phyloP scores from a whole-genome alignment of 805 yeast genomes.

The Saccharomycopsis fermentans region DNA sequence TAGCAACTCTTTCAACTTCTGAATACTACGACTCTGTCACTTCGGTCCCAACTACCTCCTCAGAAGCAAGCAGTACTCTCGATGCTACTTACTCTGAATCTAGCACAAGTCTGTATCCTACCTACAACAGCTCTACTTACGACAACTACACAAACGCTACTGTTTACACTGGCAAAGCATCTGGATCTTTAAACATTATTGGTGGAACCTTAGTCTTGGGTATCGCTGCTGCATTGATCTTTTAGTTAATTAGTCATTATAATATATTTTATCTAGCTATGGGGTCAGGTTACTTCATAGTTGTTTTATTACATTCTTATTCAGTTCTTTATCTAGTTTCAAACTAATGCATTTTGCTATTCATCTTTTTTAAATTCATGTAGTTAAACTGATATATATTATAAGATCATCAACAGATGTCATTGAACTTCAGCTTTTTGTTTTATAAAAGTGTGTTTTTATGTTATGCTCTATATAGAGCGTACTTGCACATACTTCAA shows the following conservation, averaged over 20 bases:
- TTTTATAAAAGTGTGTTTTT: too few relatives aligned
- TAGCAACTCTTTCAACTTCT: conserved; percentile 3
- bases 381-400: neutral
- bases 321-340: neutral
- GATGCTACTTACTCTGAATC: conserved; percentile 9
- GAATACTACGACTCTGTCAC: conserved; percentile 9
- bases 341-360: neutral
- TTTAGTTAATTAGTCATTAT: conserved; percentile 2
- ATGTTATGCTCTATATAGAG: too few relatives aligned
- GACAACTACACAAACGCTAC: conserved; percentile 2
- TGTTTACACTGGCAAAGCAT: conserved; percentile 9
- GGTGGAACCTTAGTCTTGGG: conserved; percentile 14
- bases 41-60: conserved; percentile 9
- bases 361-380: neutral
- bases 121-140: neutral
- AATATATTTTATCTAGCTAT: neutral
- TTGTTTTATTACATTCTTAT: neutral
- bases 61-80: conserved; percentile 11
- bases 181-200: neutral
- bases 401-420: too few relatives aligned
- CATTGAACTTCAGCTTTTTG: too few relatives aligned
- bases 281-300: conserved; percentile 1
- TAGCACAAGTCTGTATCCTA: neutral
- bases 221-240: conserved; percentile 15
- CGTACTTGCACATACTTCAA: too few relatives aligned